Base-by-base conservation (phyloP, 2,329 filamentous ascomycete species). In the Xylariaceae sp. region DNA sequence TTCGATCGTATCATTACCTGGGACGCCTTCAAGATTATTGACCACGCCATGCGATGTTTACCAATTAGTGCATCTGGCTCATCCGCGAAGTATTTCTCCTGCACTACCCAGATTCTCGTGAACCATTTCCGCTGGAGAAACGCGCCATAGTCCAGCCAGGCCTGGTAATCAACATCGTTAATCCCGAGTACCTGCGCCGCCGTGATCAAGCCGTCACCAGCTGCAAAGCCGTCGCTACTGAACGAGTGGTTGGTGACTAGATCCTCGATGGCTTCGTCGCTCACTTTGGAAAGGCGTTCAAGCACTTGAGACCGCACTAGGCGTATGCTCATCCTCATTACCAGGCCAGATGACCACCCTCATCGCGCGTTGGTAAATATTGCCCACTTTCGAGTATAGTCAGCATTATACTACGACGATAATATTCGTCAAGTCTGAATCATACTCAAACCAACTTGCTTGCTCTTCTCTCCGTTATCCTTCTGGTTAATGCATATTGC, bases 61-160 rank as follows among this genome's bases (percentile, higher is more conserved):
- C 43, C 43, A 26, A 39, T 42, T 19, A 36, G 33, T 15, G 38
- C 33, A 11, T 22, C 30, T 18, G 39, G 41, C 9, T 32, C 31
- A 13, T 24, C 26, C 13, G 43, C 22, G 22, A 45, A 45, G 28
- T 42, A 45, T 9, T 29, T 42, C 19, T 45, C 43, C 19, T 45
- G 43, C 8, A 45, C 24, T 3, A 45, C 43, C 43, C 43, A 45
- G 4, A 42, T 45, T 12, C 43, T 39, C 19, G 39, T 29, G 22
- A 45, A 45, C 43, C 43, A 45, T 15, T 38, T 42, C 3, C 43
- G 43, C 39, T 42, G 39, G 11, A 45, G 24, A 17, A 45, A 42
- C 3, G 35, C 35, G 2, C 30, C 36, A 26, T 45, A 45, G 6
- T 42, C 34, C 16, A 33, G 9, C 16, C 30, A 37, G 18, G 41